Base-by-base conservation (phyloP, 148 eudicot genomes). In the Rhododendron ferrugineum region DNA sequence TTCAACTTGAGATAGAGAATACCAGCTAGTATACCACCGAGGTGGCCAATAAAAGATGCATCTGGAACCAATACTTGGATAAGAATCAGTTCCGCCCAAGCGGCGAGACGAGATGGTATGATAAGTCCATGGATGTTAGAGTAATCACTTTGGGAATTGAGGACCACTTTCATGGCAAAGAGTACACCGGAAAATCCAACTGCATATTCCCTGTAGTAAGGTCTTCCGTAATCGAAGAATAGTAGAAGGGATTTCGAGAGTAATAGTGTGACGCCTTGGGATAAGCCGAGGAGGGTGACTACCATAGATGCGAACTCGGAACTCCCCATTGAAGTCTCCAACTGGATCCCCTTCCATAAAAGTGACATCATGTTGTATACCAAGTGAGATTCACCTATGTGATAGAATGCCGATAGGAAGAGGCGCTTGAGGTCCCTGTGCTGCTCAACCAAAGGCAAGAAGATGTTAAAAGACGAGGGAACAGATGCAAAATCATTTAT, bases 111-210 rank as follows among this genome's bases (percentile, higher is more conserved):
- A 60, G 96, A 49, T 32, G 96, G 99, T 32, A 96, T 91, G 66
- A 89, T 83, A 3, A 96, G 32, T 26, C 99, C 99, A 20, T 95
- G 94, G 75, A 96, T 90, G 20, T 58, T 80, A 11, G 94, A 87
- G 87, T 96, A 95, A 26, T 91, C 94, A 28, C 96, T 90, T 82
- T 89, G 94, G 46, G 99, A 92, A 82, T 96, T 91, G 64, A 96
- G 94, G 34, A 95, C 89, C 26, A 95, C 99, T 94, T 96, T 96
- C 99, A 96, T 91, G 11, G 98, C 99, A 86, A 96, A 95, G 68
- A 96, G 94, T 73, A 96, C 94, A 44, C 99, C 99, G 5, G 99
- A 96, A 79, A 96, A 96, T 36, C 99, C 99, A 58, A 91, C 99
- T 11, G 99, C 91, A 64, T 93, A 93, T 85, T 96, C 97, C 8